Base-by-base conservation (phyloP, 148 eudicot species). In the Rhododendron ferrugineum region DNA sequence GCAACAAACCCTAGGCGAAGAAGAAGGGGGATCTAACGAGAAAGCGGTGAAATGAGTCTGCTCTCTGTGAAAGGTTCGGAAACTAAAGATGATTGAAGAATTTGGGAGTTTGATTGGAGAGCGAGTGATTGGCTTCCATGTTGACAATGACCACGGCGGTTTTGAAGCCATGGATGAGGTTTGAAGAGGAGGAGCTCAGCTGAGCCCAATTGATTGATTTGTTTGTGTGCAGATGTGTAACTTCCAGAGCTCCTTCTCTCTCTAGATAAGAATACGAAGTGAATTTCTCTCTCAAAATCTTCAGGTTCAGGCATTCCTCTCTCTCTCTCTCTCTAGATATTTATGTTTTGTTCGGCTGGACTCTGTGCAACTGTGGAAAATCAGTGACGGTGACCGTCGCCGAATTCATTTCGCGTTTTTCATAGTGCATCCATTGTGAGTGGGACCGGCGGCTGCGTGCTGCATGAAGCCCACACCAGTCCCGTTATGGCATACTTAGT, bases 131-230 rank as follows among this genome's bases (percentile, higher is more conserved):
- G 32, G 16, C 83, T 37, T 73, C 80, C 80, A 50, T 30, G 60
- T 60, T 42, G 60, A 79, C 11, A 64, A 20, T 30, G 83, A 40
- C 44, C 56, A 9, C 79, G 83, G 74, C 6, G 84, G 60, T 44
- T 54, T 73, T 23, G 88, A 52, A 37, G 88, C 86, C 88, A 87
- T 87, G 80, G 34, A 50, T 50, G 80, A 73, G 47, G 16, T 28
- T 80, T 47, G 5, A 64, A n/a, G 74, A 26, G 9, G 81, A 26
- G 56, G 44, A 34, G 54, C 13, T 47, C 50, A 11, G 16, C 54
- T 50, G 16, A 50, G 54, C 54, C 14, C 54, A 50, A 50, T 50
- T 13, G 54, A 50, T 50, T 50, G 54, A 50, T 50, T 13, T 50
- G 54, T 50, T 11, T 47, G 50, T 1, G 11, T 46, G 49, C 0